These are phyloP conservation scores for Pseudogymnoascus sp. DNA, from an alignment of 2,329 filamentous ascomycete genomes.

Conservation along the genomic window DNA sequence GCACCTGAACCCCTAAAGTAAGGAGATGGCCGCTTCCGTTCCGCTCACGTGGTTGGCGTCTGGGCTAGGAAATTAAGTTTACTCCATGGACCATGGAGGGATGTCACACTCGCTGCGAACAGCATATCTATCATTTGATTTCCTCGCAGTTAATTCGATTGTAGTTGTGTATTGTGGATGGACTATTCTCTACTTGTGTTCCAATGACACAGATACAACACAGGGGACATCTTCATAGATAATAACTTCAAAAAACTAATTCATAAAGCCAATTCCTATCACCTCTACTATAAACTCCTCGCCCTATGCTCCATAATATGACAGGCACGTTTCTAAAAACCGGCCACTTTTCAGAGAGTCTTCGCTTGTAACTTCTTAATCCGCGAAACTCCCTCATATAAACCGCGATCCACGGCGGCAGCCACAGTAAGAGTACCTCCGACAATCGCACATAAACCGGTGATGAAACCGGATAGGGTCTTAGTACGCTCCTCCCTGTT, in stretches of 20 bases:
- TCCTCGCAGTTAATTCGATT: background rate
- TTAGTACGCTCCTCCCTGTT: conserved; percentile 88
- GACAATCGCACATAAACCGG: conserved; percentile 87
- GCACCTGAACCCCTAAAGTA: conserved; percentile 4
- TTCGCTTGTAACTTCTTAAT: conserved; percentile 78
- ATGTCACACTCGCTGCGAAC: background rate
- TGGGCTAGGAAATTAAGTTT: background rate
- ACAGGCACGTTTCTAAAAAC: conserved; percentile 1
- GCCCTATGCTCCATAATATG: conserved; percentile 5
- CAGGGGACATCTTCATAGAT: too few species aligned
- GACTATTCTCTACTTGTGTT: background rate
- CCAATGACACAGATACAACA: background rate
- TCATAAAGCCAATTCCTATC: background rate
- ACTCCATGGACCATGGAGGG: background rate
- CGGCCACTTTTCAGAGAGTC: conserved; percentile 36
- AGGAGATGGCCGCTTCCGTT: conserved; percentile 6
- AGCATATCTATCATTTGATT: background rate
- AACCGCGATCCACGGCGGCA: conserved; percentile 78
- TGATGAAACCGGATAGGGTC: conserved; percentile 84
- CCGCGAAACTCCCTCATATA: conserved; percentile 80
- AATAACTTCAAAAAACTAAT: background rate
- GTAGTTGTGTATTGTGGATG: background rate
- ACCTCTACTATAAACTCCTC: conserved; percentile 8
- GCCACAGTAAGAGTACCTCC: conserved; percentile 94
- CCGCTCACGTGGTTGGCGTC: background rate